Evolutionary conservation across 2,329 filamentous ascomycete genomes (phyloP), one percentile per base, ranked within the genome.

Genomic region (Pleurostoma richardsiae): DNA sequence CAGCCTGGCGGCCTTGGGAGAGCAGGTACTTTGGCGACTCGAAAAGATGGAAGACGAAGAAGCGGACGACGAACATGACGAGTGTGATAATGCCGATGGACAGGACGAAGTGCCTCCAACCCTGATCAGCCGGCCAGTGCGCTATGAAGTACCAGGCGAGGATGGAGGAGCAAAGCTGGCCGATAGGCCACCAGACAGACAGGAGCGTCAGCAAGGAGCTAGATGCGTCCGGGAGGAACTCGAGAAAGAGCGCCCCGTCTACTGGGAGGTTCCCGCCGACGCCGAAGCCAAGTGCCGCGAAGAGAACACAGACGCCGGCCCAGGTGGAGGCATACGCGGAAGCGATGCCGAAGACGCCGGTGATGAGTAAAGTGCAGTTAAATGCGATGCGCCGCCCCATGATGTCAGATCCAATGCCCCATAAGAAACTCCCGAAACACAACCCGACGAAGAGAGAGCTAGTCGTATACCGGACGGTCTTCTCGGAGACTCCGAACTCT

Each of bases 151-250:
- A 85, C 88, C 87, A 92, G 5, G 85, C 88, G 42, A 88, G 72
- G 4, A 87, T 66, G 3, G 83, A 85, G 2, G 86, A 82, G 47
- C 85, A 76, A 6, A 95, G 73, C 59, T 94, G 88, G 5, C 89
- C 90, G 19, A 95, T 68, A 0, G 89, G 87, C 88, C 90, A 95
- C 85, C 88, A 94, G 6, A 90, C 79, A 5, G 86, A 90, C n/a
- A 95, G 73, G 42, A 92, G 73, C 0, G 88, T 94, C 30, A 94
- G 71, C 10, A 94, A 75, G 30, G 82, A 81, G 52, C 82, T 83
- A n/a, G 82, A 85, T 0, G 83, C 79, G 48, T 85, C 83, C 0
- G 90, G 90, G 3, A 85, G 65, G 49, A 83, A 83, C 53, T 85
- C 80, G 40, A 84, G 70, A 51, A 83, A 84, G 42, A 84, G 80